phyloP scores from a whole-genome alignment of 371 early-diverging fungal species.

The Rhizopus stolonifer region DNA sequence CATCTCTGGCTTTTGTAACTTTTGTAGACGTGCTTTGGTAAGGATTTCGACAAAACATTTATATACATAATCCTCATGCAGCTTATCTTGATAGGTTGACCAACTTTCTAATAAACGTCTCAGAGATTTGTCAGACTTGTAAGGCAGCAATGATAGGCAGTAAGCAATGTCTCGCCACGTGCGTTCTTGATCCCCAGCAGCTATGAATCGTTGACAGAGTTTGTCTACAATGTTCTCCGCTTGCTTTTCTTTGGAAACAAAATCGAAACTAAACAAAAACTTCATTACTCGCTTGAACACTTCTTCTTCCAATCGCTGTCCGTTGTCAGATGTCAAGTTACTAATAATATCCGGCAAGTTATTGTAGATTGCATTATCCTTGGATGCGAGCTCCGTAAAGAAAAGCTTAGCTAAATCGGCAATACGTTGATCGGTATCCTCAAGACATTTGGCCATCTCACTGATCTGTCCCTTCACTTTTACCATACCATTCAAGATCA shows the following conservation, averaged over 20 bases:
- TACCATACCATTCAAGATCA: constrained; percentile 97
- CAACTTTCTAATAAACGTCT: constrained; percentile 80
- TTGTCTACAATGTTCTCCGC: constrained; percentile 94
- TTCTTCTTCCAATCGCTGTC: constrained; percentile 65
- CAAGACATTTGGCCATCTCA: constrained; percentile 95
- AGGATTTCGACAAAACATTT: constrained; percentile 84
- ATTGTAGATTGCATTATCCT: constrained; percentile 97
- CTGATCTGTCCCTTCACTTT: constrained; percentile 97
- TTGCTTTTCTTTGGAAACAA: constrained; percentile 92
- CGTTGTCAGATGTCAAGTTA: constrained; percentile 67
- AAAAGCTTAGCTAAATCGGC: constrained; percentile 90
- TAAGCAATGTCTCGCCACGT: constrained; percentile 92
- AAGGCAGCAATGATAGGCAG: constrained; percentile 86
- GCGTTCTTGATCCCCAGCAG: constrained; percentile 62
- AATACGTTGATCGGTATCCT: constrained; percentile 84
- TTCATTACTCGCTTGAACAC: constrained; percentile 86
- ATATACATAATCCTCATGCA: constrained; percentile 79
- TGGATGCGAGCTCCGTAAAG: constrained; percentile 92
- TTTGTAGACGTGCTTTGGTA: constrained; percentile 69
- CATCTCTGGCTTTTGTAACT: constrained; percentile 68
- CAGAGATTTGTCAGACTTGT: constrained; percentile 80
- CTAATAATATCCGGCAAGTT: constrained; percentile 96
- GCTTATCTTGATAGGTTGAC: constrained; percentile 84
- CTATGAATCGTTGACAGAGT: constrained; percentile 88
- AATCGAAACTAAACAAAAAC: constrained; percentile 81